Evolutionary conservation across 2,329 filamentous ascomycete species (phyloP), one percentile per base, ranked within the genome.

Genomic region (Massarina eburnea): DNA sequence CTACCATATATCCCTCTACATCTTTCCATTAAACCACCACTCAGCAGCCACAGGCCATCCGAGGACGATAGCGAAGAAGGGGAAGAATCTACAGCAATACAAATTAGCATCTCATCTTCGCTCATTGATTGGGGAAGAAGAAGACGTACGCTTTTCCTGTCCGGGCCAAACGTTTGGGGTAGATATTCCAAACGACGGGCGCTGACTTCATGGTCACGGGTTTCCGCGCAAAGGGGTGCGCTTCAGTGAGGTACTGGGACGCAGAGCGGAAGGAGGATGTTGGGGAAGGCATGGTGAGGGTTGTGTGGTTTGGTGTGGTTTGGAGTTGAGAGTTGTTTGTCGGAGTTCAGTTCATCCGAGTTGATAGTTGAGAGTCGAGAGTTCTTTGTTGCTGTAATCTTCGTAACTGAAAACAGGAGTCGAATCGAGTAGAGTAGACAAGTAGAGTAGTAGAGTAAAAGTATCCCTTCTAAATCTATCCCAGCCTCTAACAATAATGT

Each of bases 221-320:
- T 48, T 61, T 62, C 35, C 68, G 62, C 5, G 57, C 59, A 45
- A 65, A 65, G 4, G 68, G 68, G 51, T 70, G 68, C 2, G 66
- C 61, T 40, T 71, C 68, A 3, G 62, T 58, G 51, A 70, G 62
- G 49, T 61, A 55, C 48, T 58, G 58, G 19, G 67, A 48, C 17
- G 64, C 58, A 41, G 52, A 55, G 53, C 64, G 61, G 53, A 68
- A 55, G 53, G 70, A 62, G 44, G 52, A 37, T 21, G 62, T 66
- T 50, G 62, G 39, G 15, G 61, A 64, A 33, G 64, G 62, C 64
- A 68, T 68, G 41, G 17, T 37, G 27, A 14, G n/a, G 27, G 12
- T 45, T 57, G 47, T 34, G 27, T 26, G 38, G 38, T 12, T 3
- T 29, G 20, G 35, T 22, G n/a, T n/a, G 4, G 21, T 38, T 12